Percentiles rank a stretch among this genome's conserved stretches.
Conservation (phyloP, 202 grass and related monocot species). For the Zoysia matrella region DNA sequence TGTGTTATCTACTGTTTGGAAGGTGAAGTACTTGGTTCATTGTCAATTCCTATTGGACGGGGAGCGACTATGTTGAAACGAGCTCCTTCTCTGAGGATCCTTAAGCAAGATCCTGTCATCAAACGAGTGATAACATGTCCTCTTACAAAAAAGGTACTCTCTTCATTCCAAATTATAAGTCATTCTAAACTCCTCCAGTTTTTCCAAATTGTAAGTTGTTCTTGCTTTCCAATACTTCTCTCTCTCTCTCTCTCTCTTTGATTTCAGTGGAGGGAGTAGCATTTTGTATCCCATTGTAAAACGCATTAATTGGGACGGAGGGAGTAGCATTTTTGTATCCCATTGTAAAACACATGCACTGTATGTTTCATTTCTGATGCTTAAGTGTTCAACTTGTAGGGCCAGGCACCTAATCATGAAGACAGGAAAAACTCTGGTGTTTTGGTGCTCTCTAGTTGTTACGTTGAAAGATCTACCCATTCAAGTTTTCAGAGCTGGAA, state of each 20-base stretch:
- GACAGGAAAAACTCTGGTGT: conserved; percentile 62
- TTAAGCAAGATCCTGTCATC: conserved; percentile 72
- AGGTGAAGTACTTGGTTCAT: conserved; percentile 92
- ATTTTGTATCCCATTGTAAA: too few relatives aligned
- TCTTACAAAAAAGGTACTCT: conserved; percentile 76
- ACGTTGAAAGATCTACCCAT: conserved; percentile 79
- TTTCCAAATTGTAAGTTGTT: too few relatives aligned
- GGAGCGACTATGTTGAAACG: conserved; percentile 73
- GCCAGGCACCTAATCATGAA: conserved; percentile 43
- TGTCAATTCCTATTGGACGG: conserved; percentile 86
- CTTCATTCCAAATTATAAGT: too few relatives aligned
- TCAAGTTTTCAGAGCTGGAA: conserved; percentile 63
- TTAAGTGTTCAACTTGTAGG: conserved; percentile 54
- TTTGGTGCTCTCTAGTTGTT: conserved; percentile 85
- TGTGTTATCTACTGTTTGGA: conserved; percentile 38
- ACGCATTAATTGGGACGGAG: too few relatives aligned
- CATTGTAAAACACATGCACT: conserved; percentile 5
- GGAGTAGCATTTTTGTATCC: too few relatives aligned
- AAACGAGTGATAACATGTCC: conserved; percentile 62
- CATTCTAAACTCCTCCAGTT: too few relatives aligned
- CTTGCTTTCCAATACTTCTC: too few relatives aligned
- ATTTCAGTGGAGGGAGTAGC: too few relatives aligned
- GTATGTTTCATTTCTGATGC: conserved; percentile 9
- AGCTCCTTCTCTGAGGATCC: conserved; percentile 86
- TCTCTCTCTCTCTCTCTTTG: too few relatives aligned